phyloP scores from a whole-genome alignment of 306 rosid species.

The Alnus glutinosa region DNA sequence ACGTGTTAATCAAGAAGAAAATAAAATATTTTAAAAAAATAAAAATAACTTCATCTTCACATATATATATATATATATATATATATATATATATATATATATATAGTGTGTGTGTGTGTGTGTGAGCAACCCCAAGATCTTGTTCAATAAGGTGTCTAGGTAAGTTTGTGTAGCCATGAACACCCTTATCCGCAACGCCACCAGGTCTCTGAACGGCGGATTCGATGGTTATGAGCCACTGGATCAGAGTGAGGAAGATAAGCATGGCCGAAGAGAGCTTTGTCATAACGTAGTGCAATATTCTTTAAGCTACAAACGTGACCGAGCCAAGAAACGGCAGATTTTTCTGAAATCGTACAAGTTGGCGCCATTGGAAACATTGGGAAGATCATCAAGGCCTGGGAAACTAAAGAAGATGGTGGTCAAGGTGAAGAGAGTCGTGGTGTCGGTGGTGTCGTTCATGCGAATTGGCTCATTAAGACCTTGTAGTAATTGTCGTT shows the following conservation, averaged over 20 bases:
- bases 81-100: background rate
- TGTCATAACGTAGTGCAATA: background rate
- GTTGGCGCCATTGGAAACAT: slow-evolving; percentile 37
- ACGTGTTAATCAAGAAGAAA: slow-evolving; percentile 1
- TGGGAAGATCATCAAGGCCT: slow-evolving; percentile 12
- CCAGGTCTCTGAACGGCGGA: slow-evolving; percentile 47
- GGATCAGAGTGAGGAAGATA: slow-evolving; percentile 20
- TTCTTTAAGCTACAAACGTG: slow-evolving; percentile 44
- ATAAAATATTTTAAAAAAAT: too few species aligned
- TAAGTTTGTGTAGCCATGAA: slow-evolving; percentile 27
- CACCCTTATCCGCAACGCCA: slow-evolving; percentile 46
- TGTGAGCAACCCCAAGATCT: background rate
- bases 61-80: background rate
- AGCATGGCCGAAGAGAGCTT: background rate
- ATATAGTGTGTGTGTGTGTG: too few species aligned
- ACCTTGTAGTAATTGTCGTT: slow-evolving; percentile 42
- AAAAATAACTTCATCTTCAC: background rate
- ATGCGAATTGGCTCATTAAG: slow-evolving; percentile 32
- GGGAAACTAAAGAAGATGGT: slow-evolving; percentile 44
- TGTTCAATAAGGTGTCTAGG: background rate
- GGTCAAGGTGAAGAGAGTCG: slow-evolving; percentile 50
- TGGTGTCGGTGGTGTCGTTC: slow-evolving; percentile 36
- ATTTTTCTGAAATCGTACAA: slow-evolving; percentile 59
- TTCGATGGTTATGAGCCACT: slow-evolving; percentile 44
- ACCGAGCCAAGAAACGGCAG: slow-evolving; percentile 57